Conservation (phyloP, 2,329 filamentous ascomycete species). For the Tolypocladium endophyticum region DNA sequence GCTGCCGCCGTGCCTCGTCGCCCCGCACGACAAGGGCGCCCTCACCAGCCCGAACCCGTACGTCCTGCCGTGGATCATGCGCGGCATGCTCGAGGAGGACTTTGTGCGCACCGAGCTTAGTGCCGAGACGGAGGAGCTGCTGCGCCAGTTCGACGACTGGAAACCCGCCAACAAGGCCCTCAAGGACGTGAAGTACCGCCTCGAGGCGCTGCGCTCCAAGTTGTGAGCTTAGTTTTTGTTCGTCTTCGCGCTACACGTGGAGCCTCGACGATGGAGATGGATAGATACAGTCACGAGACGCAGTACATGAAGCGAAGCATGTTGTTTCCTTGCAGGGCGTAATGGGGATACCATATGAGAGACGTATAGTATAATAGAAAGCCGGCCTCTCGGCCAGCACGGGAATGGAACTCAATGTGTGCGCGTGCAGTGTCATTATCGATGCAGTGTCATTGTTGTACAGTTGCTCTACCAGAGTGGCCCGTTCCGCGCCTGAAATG, state of each 20-base stretch:
- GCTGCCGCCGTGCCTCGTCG: neutral
- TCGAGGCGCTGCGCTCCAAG: constrained; percentile 86
- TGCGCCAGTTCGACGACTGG: constrained; percentile 91
- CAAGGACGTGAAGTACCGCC: constrained; percentile 89
- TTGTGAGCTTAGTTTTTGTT: no score
- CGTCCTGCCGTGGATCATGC: constrained; percentile 89
- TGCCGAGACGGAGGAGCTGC: constrained; percentile 64
- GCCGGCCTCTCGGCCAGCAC: neutral
- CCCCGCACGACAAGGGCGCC: neutral
- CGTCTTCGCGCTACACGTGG: no score
- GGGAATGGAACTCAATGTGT: neutral
- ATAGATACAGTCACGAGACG: neutral
- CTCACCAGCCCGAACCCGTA: constrained; percentile 65
- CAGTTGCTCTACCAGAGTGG: neutral
- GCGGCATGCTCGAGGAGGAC: constrained; percentile 84
- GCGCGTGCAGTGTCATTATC: neutral
- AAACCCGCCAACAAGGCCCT: constrained; percentile 80
- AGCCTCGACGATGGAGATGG: neutral
- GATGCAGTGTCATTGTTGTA: neutral
- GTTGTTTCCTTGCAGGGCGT: neutral
- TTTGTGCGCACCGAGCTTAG: constrained; percentile 74
- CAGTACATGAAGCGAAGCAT: neutral
- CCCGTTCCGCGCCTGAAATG: neutral
- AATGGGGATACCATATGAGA: neutral
- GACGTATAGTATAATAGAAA: neutral